phyloP scores from a whole-genome alignment of 2,329 filamentous ascomycete species.

The Colletotrichum melonis region DNA sequence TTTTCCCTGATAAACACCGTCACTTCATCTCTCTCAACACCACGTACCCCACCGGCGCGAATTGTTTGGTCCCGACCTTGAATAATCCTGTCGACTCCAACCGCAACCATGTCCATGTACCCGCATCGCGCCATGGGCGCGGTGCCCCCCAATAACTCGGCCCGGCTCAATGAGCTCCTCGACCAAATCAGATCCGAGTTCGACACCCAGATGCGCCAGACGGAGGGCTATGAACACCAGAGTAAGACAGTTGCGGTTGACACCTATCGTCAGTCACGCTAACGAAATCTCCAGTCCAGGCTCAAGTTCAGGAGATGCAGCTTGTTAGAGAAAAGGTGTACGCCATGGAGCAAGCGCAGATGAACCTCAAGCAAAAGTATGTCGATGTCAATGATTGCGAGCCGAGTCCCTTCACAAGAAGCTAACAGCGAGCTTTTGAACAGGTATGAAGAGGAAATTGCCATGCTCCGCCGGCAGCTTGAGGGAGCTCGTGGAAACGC shows the following conservation, averaged over 20 bases:
- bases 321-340: constrained; percentile 94
- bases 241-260: constrained; percentile 70
- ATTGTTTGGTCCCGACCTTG: neutral
- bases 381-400: constrained; percentile 44
- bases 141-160: constrained; percentile 68
- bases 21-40: neutral
- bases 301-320: constrained; percentile 95
- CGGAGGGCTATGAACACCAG: constrained; percentile 91
- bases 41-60: constrained; percentile 1
- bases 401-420: constrained; percentile 5
- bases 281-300: constrained; percentile 71
- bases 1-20: neutral
- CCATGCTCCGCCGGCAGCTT: constrained; percentile 87
- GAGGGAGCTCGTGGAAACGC: constrained; percentile 76
- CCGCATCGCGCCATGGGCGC: constrained; percentile 86
- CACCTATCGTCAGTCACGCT: constrained; percentile 25
- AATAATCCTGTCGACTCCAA: neutral
- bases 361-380: constrained; percentile 91
- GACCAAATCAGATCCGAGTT: constrained; percentile 93
- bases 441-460: constrained; percentile 95
- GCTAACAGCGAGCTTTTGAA: constrained; percentile 26
- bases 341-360: constrained; percentile 89
- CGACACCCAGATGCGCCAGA: constrained; percentile 83
- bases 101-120: constrained; percentile 79
- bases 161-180: constrained; percentile 88